Percentiles rank a stretch among this genome's conserved stretches.
Evolutionary conservation across 805 yeast genomes (phyloP).

Genomic region (Zygosaccharomyces siamensis): DNA sequence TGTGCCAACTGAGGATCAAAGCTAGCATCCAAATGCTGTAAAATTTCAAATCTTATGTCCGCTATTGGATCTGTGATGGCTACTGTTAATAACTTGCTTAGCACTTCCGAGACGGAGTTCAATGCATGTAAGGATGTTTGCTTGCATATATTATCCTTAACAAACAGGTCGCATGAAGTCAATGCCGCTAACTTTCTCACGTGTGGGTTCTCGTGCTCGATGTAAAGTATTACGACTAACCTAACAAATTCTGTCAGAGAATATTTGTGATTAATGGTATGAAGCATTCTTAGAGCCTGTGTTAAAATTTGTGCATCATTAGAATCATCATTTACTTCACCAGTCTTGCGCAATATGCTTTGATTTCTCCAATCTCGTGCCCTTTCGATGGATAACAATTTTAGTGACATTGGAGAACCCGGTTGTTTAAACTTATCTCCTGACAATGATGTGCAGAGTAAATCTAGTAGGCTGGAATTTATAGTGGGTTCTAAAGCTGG

Average conservation of each 20-base stretch:
- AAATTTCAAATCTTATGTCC: constrained; percentile 77
- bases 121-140: constrained; percentile 79
- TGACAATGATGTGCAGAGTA: constrained; percentile 68
- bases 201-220: constrained; percentile 72
- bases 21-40: constrained; percentile 62
- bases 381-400: constrained; percentile 52
- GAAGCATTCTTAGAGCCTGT: constrained; percentile 74
- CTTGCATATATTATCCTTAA: constrained; percentile 75
- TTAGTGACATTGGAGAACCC: constrained; percentile 70
- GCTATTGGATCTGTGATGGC: constrained; percentile 86
- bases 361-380: constrained; percentile 77
- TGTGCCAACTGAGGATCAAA: constrained; percentile 93
- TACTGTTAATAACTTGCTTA: constrained; percentile 71
- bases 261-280: constrained; percentile 67
- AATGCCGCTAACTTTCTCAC: constrained; percentile 82
- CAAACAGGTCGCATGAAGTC: constrained; percentile 72
- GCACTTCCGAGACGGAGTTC: constrained; percentile 76
- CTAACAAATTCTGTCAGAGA: constrained; percentile 85
- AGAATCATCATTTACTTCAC: constrained; percentile 40
- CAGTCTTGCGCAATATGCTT: constrained; percentile 67
- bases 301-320: constrained; percentile 52
- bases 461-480: constrained; percentile 63
- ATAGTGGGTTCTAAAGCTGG: constrained; percentile 77
- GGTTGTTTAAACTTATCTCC: constrained; percentile 81
- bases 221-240: constrained; percentile 74